These are phyloP conservation scores for Parathielavia appendiculata DNA, from an alignment of 495 filamentous ascomycete genomes.

Conservation along the genomic window DNA sequence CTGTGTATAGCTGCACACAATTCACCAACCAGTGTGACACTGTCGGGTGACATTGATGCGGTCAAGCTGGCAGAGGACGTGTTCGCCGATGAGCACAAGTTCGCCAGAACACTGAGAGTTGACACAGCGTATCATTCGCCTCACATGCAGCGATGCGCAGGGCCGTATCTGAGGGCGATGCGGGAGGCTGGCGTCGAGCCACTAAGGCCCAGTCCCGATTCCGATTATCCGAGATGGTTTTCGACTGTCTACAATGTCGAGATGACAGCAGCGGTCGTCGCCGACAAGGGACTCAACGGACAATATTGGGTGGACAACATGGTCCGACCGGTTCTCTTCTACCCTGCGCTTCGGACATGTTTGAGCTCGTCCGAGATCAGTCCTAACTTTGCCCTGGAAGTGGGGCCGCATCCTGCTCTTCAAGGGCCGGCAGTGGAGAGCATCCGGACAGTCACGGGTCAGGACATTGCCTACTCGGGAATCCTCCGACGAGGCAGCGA, in stretches of 20 bases:
- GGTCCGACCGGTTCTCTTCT: neutral
- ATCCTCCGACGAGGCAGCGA: neutral
- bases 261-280: neutral
- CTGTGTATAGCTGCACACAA: slow-evolving; percentile 40
- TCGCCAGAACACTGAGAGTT: slow-evolving; percentile 30
- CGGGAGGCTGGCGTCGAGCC: neutral
- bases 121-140: slow-evolving; percentile 38
- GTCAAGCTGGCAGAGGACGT: slow-evolving; percentile 24
- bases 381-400: neutral
- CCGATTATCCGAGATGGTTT: too few relatives aligned
- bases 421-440: neutral
- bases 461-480: neutral
- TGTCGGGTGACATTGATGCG: slow-evolving; percentile 38
- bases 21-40: slow-evolving; percentile 38
- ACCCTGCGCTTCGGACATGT: neutral
- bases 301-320: slow-evolving; percentile 1
- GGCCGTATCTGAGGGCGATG: neutral
- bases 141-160: slow-evolving; percentile 7
- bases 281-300: neutral
- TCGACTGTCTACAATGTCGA: neutral
- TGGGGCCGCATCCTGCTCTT: neutral
- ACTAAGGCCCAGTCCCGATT: too few relatives aligned
- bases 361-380: neutral
- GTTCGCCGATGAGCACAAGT: slow-evolving; percentile 13
- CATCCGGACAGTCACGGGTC: neutral